Evolutionary conservation across 768 basidiomycete species (phyloP), one percentile per base, ranked within the genome.

Genomic region (Lactarius sp.): DNA sequence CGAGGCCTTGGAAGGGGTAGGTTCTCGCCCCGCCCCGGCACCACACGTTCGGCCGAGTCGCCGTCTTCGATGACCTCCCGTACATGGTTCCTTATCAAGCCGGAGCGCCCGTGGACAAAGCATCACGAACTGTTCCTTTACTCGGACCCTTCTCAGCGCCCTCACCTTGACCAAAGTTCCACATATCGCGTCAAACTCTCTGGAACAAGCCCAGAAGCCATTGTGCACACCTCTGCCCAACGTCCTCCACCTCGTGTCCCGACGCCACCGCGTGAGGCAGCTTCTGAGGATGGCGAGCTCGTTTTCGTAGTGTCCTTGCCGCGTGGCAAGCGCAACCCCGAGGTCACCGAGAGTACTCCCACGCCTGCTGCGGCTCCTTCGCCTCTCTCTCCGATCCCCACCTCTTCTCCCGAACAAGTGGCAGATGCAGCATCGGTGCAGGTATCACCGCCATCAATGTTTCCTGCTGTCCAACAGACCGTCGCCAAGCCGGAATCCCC

Each of bases 21-120:
- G 42, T 59, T 68, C 52, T 65, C 65, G 5, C 62, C 68, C 8
- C 59, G 54, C 37, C 33, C 58, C 9, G 67, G 73, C 39, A 68
- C 77, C 16, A 12, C 68, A 9, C 61, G 72, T 37, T 68, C 70
- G 62, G 37, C 69, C 27, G 68, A 71, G n/a, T 64, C 69, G 63
- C 39, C 80, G 78, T 18, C 83, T 83, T 54, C 78, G 12, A 57
- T 62, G 46, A 31, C 67, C n/a, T 31, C 65, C n/a, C 68, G 62
- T 18, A 59, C 82, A 49, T 89, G 89, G 84, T 91, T 82, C 70
- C 75, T 81, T 8, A 83, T 83, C 82, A 91, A 89, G 71, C 90
- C 90, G 9, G 91, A 93, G 70, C 80, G 81, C 51, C 80, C 85
- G 69, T 92, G 90, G 90, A 92, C 91, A 9, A 92, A 91, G 70